Evolutionary conservation across 345 rosid genomes (phyloP).

Genomic region (Litchi chinensis): DNA sequence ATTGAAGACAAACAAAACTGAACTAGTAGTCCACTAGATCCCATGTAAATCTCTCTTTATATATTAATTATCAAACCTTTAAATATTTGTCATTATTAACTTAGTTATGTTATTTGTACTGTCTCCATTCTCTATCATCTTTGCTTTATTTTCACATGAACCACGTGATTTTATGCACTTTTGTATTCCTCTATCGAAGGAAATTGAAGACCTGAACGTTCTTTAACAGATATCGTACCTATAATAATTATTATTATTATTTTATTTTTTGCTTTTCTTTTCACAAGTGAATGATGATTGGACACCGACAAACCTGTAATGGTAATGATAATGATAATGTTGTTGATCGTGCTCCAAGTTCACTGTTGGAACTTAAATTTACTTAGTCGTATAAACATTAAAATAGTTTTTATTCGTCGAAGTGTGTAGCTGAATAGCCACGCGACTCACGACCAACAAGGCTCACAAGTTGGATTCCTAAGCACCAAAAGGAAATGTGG

Average conservation of each 20-base stretch:
- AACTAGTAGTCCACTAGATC: not conserved
- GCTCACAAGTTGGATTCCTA: too few relatives aligned
- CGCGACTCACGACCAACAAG: too few relatives aligned
- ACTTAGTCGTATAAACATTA: too few relatives aligned
- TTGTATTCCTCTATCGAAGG: not conserved
- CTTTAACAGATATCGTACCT: not conserved
- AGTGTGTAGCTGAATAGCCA: too few relatives aligned
- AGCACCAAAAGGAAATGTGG: too few relatives aligned
- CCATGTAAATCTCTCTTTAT: not conserved
- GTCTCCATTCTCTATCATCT: too few relatives aligned
- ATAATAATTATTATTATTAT: too few relatives aligned
- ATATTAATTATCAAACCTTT: not conserved
- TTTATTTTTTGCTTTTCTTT: not conserved
- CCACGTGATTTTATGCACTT: slow-evolving; percentile 7
- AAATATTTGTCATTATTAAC: not conserved
- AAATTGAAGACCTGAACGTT: not conserved
- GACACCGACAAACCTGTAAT: not conserved
- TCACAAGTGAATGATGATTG: not conserved
- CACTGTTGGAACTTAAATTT: not conserved
- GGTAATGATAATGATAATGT: not conserved
- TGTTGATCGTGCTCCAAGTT: not conserved
- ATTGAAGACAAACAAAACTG: not conserved
- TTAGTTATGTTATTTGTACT: not conserved
- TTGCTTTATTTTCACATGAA: not conserved
- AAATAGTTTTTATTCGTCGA: too few relatives aligned